Evolutionary conservation across 495 filamentous ascomycete species (phyloP).

Genomic region (Apodospora peruviana): DNA sequence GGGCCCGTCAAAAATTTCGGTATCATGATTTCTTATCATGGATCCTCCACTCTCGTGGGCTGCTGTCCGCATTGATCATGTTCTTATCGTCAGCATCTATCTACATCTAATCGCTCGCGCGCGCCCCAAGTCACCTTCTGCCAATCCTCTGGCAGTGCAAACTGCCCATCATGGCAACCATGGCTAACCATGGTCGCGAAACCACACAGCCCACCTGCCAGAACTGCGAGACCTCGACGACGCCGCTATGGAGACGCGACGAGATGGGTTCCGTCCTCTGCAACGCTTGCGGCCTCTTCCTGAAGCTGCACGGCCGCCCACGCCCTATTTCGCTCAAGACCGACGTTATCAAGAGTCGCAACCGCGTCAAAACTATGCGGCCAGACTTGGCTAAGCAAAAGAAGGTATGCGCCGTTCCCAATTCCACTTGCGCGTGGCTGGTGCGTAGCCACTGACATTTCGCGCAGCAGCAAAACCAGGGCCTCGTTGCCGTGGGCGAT

Average conservation of each 20-base stretch:
- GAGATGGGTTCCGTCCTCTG: slow-evolving; percentile 96
- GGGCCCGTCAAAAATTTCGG: slow-evolving; percentile 33
- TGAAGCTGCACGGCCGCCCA: slow-evolving; percentile 91
- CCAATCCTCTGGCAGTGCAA: slow-evolving; percentile 3
- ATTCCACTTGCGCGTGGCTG: slow-evolving; percentile 1
- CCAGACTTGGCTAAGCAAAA: slow-evolving; percentile 75
- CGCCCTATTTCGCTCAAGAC: slow-evolving; percentile 96
- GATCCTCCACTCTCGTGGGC: slow-evolving; percentile 11
- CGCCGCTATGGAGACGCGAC: slow-evolving; percentile 94
- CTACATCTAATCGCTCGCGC: slow-evolving; percentile 25
- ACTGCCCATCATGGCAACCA: slow-evolving; percentile 31
- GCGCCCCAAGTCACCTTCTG: slow-evolving; percentile 4
- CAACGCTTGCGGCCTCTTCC: slow-evolving; percentile 95
- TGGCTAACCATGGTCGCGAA: slow-evolving; percentile 51
- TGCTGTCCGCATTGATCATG: slow-evolving; percentile 19
- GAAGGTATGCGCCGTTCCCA: slow-evolving; percentile 54
- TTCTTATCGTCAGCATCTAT: slow-evolving; percentile 16
- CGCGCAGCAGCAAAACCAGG: slow-evolving; percentile 28
- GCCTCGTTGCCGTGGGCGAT: slow-evolving; percentile 45
- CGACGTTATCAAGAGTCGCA: slow-evolving; percentile 99
- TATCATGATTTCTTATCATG: slow-evolving; percentile 25
- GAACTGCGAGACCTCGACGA: slow-evolving; percentile 94
- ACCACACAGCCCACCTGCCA: slow-evolving; percentile 89
- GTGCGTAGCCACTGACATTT: slow-evolving; percentile 2
- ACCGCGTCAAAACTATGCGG: slow-evolving; percentile 84